Base-by-base conservation (phyloP, 148 eudicot species). In the Persicaria tinctoria region DNA sequence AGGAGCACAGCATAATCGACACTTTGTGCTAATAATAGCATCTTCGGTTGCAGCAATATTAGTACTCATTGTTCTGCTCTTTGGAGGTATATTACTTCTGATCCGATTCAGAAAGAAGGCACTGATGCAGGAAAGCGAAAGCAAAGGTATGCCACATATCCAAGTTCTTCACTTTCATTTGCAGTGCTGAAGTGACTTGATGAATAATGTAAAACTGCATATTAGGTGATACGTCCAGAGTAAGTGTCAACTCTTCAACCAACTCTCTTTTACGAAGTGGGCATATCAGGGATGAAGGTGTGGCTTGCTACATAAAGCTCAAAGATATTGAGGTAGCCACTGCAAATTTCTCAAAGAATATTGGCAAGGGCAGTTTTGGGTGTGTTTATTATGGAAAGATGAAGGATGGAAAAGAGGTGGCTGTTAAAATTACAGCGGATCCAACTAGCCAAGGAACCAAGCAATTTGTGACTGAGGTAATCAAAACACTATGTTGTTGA, bases 281-380 rank as follows among this genome's bases (percentile, higher is more conserved):
- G 18, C 86, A 84, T 75, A 75, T 85, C 51, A 85, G 79, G 89
- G 97, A 95, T 77, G 96, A 95, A 71, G 93, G 96, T 64, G 87
- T 89, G 32, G 86, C 98, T 79, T 86, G 86, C 80, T 84, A 79
- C 78, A 86, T 92, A 77, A 85, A 87, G 66, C 84, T 92, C 70
- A 7, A 85, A 5, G 96, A 90, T 66, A 83, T 95, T 72, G 94
- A 92, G 86, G 90, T 79, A 78, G 97, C 96, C 56, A 95, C 99
- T 0, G 74, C 80, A 70, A 84, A 73, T 56, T 95, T 92, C 60
- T 84, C 91, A 44, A 92, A 78, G 80, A 81, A 80, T 63, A 89
- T 95, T 57, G 99, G 97, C 46, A 82, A 86, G 84, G 99, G 99
- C 80, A 92, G 99, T 83, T 92, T 89, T 73, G 99, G 99, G 74